phyloP scores from a whole-genome alignment of 768 basidiomycete genomes.

The Dentipellis fragilis region DNA sequence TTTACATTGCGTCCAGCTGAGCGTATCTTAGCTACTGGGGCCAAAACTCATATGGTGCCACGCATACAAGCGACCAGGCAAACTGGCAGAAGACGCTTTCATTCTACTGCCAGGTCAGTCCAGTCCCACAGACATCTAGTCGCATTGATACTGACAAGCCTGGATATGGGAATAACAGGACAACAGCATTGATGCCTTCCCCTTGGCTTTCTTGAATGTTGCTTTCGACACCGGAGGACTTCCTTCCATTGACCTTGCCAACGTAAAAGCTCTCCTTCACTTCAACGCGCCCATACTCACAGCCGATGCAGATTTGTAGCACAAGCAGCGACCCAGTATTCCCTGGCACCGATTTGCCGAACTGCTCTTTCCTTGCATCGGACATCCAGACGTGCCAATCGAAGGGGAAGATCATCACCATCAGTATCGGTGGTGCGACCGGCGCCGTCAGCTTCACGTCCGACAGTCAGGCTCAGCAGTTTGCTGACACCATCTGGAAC shows the following conservation, averaged over 20 bases:
- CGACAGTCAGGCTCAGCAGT: slow-evolving; percentile 44
- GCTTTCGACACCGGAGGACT: slow-evolving; percentile 50
- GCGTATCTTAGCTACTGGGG: slow-evolving; percentile 35
- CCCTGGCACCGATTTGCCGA: slow-evolving; percentile 48
- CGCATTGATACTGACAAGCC: not conserved
- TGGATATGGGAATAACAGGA: slow-evolving; percentile 27
- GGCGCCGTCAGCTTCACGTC: slow-evolving; percentile 52
- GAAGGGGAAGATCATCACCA: slow-evolving; percentile 28
- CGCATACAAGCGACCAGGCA: slow-evolving; percentile 26
- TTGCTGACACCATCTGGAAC: slow-evolving; percentile 65
- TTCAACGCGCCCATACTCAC: not conserved
- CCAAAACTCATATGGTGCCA: slow-evolving; percentile 51
- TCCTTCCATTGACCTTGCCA: slow-evolving; percentile 52
- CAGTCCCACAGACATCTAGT: not conserved
- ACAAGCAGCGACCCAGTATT: slow-evolving; percentile 44
- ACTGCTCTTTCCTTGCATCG: slow-evolving; percentile 49
- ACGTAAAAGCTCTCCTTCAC: slow-evolving; percentile 26
- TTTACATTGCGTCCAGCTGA: not conserved
- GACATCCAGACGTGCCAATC: slow-evolving; percentile 57
- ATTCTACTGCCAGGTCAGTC: slow-evolving; percentile 39
- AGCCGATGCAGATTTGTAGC: slow-evolving; percentile 49
- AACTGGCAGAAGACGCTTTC: slow-evolving; percentile 43
- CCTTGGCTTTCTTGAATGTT: slow-evolving; percentile 50
- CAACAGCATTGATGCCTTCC: slow-evolving; percentile 45
- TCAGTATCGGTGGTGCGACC: slow-evolving; percentile 34